phyloP scores from a whole-genome alignment of 371 early-diverging fungal genomes.

The Rhizopus delemar region DNA sequence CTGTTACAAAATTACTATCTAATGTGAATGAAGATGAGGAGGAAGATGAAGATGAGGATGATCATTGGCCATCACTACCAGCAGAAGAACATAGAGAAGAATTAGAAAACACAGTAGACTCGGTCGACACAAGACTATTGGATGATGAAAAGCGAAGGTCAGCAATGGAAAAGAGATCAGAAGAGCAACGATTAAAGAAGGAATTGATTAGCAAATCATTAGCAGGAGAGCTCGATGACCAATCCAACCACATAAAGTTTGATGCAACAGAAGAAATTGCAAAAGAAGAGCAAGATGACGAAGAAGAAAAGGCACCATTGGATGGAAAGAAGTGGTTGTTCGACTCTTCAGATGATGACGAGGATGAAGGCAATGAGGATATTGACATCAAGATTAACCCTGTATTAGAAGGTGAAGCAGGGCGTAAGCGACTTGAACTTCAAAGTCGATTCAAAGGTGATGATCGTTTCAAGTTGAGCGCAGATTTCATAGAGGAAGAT shows the following conservation, averaged over 20 bases:
- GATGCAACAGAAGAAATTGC: constrained; percentile 27
- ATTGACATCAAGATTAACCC: constrained; percentile 55
- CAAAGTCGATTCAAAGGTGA: constrained; percentile 59
- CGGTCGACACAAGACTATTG: constrained; percentile 4
- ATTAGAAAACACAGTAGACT: neutral
- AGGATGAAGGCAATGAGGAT: constrained; percentile 27
- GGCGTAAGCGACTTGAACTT: constrained; percentile 53
- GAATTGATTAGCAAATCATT: constrained; percentile 29
- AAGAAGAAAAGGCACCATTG: constrained; percentile 25
- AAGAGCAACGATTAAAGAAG: constrained; percentile 28
- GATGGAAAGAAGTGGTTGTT: constrained; percentile 56
- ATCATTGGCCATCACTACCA: neutral
- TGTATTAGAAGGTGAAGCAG: constrained; percentile 60
- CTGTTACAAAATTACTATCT: constrained; percentile 36
- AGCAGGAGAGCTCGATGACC: constrained; percentile 12
- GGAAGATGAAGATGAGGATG: constrained; percentile 11
- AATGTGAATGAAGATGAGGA: constrained; percentile 13
- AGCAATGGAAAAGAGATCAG: constrained; percentile 34
- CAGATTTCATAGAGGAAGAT: constrained; percentile 62
- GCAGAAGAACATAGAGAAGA: neutral
- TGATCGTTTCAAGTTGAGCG: constrained; percentile 60
- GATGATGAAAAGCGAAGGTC: constrained; percentile 35
- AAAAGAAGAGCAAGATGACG: constrained; percentile 29
- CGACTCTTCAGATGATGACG: constrained; percentile 49
- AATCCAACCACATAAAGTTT: constrained; percentile 29